Evolutionary conservation across 2,329 filamentous ascomycete species (phyloP), one percentile per base, ranked within the genome.

Genomic region (Cladosporium halotolerans): DNA sequence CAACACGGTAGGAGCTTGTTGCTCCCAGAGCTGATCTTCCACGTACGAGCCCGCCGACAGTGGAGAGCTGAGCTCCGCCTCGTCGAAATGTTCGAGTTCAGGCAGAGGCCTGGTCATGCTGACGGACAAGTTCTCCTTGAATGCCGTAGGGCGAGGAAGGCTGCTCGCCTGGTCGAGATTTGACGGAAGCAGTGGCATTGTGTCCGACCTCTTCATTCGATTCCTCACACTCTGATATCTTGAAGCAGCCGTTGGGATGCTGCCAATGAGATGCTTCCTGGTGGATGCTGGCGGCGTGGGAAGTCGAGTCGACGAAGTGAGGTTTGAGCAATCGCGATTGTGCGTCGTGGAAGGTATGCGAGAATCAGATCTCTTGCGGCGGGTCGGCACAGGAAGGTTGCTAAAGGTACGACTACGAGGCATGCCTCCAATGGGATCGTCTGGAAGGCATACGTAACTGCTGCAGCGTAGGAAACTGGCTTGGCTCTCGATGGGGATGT

Each of bases 401-500:
- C 67, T 68, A 52, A 69, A 66, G 7, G 68, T 69, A 23, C 63
- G 58, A 55, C 67, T 69, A 43, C 65, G 60, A 28, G 67, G 65
- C 60, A 70, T 63, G 11, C 63, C 62, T 3, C 62, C 63, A 45
- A 62, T 59, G 10, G 66, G 62, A 41, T 68, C 63, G 47, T 69
- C 63, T 6, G 63, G 62, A 16, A 68, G 52, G 38, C 64, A 62
- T 33, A 68, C 58, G 56, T 68, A 68, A 49, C 63, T 68, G 57
- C 61, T 61, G n/a, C 60, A 58, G 9, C 61, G 56, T n/a, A 54
- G 45, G 16, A 49, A 54, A 40, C 45, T 50, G 4, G 45, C 52
- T 43, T 46, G 16, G 56, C 55, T 40, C 55, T 52, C 57, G 16
- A 49, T 45, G 39, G 53, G 57, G 9, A 44, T 51, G 18, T 52